These are phyloP conservation scores for Didymosphaeria variabile DNA, from an alignment of 2,329 filamentous ascomycete genomes.

Conservation along the genomic window DNA sequence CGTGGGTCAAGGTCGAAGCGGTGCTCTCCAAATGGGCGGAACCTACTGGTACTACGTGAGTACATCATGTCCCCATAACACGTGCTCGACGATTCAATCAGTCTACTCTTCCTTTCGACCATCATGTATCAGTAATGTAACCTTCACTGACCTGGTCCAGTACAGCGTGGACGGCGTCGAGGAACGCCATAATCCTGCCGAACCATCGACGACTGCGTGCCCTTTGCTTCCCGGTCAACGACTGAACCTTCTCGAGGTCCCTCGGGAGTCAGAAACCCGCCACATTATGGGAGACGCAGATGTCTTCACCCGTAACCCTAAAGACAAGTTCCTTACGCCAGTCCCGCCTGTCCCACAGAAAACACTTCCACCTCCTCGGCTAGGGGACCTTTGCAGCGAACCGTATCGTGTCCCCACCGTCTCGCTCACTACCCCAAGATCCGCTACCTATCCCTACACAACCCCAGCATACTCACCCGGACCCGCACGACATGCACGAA, in stretches of 20 bases:
- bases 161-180: constrained; percentile 80
- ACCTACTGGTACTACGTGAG: constrained; percentile 96
- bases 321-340: constrained; percentile 77
- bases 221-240: constrained; percentile 88
- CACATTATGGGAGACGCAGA: constrained; percentile 73
- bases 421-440: constrained; percentile 34
- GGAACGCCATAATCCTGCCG: constrained; percentile 77
- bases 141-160: constrained; percentile 56
- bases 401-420: constrained; percentile 30
- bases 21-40: constrained; percentile 88
- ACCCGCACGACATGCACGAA: constrained; percentile 38
- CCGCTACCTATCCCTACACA: constrained; percentile 40
- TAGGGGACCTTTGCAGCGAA: constrained; percentile 28
- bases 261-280: constrained; percentile 69
- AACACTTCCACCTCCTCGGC: constrained; percentile 29
- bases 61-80: constrained; percentile 27
- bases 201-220: constrained; percentile 80
- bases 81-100: neutral
- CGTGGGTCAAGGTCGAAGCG: constrained; percentile 68
- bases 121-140: neutral
- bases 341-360: constrained; percentile 65
- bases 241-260: constrained; percentile 85
- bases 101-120: neutral
- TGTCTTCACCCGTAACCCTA: constrained; percentile 79
- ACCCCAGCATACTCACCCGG: constrained; percentile 34